Evolutionary conservation across 176 grass and related monocot genomes (phyloP).

Genomic region (Lolium rigidum): DNA sequence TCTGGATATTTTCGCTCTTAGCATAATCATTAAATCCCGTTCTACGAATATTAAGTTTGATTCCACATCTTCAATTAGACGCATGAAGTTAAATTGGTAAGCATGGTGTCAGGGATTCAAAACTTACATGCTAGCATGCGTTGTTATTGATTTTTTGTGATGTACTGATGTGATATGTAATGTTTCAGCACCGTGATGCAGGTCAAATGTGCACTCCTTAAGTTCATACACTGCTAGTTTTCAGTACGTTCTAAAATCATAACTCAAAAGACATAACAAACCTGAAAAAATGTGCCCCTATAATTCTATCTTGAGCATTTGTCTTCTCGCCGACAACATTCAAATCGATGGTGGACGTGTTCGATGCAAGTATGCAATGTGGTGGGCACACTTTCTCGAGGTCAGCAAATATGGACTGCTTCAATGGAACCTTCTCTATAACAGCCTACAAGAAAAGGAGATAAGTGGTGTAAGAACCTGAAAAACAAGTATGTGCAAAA

Average conservation of each 20-base stretch:
- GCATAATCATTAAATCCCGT: conserved; percentile 9
- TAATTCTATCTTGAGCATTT: conserved; percentile 84
- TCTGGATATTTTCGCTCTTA: neutral
- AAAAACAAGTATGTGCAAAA: conserved; percentile 30
- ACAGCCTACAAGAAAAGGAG: conserved; percentile 70
- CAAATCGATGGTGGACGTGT: conserved; percentile 97
- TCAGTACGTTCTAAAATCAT: conserved; percentile 17
- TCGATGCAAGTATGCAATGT: conserved; percentile 96
- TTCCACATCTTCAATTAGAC: neutral
- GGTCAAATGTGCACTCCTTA: conserved; percentile 18
- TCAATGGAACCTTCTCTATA: conserved; percentile 94
- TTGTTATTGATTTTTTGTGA: neutral
- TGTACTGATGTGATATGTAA: neutral
- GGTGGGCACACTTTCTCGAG: conserved; percentile 78
- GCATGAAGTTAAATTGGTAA: conserved; percentile 7
- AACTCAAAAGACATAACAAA: conserved; percentile 39
- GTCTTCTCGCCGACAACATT: conserved; percentile 91
- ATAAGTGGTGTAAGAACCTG: conserved; percentile 24
- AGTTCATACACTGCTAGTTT: neutral
- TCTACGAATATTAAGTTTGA: neutral
- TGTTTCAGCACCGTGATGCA: neutral
- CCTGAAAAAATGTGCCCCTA: conserved; percentile 99
- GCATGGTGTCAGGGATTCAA: neutral
- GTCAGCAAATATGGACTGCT: conserved; percentile 98
- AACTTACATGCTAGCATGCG: neutral